Percentiles rank a stretch among this genome's conserved stretches.
phyloP scores from a whole-genome alignment of 108 stramenopile genomes.

The Cyclotella atomus region DNA sequence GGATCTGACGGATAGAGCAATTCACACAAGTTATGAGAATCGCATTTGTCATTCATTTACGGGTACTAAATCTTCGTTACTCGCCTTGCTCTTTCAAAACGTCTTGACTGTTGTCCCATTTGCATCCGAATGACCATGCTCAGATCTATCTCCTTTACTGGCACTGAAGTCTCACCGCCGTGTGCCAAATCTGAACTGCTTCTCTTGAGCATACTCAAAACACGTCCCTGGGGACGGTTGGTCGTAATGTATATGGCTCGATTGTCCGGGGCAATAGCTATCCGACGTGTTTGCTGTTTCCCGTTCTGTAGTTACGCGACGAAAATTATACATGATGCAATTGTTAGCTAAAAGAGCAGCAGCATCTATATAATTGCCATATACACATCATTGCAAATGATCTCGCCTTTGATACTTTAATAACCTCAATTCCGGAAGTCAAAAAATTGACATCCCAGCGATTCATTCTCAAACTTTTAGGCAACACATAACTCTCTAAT shows the following conservation, averaged over 20 bases:
- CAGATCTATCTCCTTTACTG: constrained; percentile 61
- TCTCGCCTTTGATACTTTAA: constrained; percentile 79
- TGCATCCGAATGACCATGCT: constrained; percentile 67
- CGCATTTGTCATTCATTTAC: neutral
- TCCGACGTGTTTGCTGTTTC: constrained; percentile 71
- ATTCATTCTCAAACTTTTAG: constrained; percentile 23
- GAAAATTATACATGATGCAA: neutral
- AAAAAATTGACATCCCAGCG: constrained; percentile 6
- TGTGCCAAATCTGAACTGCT: neutral
- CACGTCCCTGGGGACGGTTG: constrained; percentile 45
- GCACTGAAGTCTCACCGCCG: neutral
- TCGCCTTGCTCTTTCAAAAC: constrained; percentile 59
- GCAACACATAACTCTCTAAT: constrained; percentile 37
- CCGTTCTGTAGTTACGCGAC: constrained; percentile 51
- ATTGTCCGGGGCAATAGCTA: constrained; percentile 68
- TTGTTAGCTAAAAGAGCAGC: neutral
- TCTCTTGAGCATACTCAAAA: constrained; percentile 48
- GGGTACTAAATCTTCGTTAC: constrained; percentile 8
- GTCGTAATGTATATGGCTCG: constrained; percentile 69
- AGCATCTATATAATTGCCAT: neutral
- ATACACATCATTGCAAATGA: neutral
- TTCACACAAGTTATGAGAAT: neutral
- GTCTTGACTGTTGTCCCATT: constrained; percentile 67
- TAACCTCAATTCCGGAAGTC: constrained; percentile 55
- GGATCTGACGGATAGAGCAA: neutral